Percentiles rank a stretch among this genome's conserved stretches.
Conservation (phyloP, 2,329 filamentous ascomycete genomes). For the Fusarium sp. region DNA sequence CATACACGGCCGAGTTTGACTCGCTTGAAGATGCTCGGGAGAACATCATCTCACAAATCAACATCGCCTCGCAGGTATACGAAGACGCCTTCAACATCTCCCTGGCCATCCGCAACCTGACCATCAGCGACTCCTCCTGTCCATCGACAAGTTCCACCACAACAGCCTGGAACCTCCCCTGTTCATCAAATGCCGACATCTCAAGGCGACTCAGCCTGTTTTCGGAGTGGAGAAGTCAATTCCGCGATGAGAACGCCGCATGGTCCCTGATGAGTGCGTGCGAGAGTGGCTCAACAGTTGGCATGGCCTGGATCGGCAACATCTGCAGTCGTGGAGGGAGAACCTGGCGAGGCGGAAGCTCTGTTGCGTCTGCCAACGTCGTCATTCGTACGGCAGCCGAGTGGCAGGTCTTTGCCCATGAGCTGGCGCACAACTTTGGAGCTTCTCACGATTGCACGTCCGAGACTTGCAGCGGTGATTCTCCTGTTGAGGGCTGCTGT, state of each 20-base stretch:
- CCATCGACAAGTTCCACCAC: constrained; percentile 69
- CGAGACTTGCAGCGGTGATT: constrained; percentile 9
- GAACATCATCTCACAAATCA: constrained; percentile 84
- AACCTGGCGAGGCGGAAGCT: constrained; percentile 70
- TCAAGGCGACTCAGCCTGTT: constrained; percentile 82
- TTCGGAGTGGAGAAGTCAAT: constrained; percentile 81
- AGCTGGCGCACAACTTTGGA: constrained; percentile 73
- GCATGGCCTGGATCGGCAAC: constrained; percentile 88
- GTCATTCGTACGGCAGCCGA: constrained; percentile 81
- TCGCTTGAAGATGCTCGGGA: constrained; percentile 68
- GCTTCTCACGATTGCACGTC: constrained; percentile 34
- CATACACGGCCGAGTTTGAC: constrained; percentile 78
- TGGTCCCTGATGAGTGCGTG: constrained; percentile 87
- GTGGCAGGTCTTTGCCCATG: constrained; percentile 92
- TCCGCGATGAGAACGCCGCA: constrained; percentile 79
- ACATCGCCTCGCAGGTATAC: constrained; percentile 84
- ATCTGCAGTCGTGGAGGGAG: constrained; percentile 70
- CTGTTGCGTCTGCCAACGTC: constrained; percentile 77
- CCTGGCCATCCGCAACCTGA: constrained; percentile 82
- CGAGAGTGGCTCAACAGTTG: constrained; percentile 81
- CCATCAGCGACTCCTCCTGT: constrained; percentile 76
- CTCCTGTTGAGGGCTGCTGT: constrained; percentile 65
- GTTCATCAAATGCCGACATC: constrained; percentile 70
- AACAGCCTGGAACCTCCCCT: constrained; percentile 83
- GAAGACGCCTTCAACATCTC: constrained; percentile 91